Conservation (phyloP, 202 grass and related monocot genomes). For the Elaeis oleifera region DNA sequence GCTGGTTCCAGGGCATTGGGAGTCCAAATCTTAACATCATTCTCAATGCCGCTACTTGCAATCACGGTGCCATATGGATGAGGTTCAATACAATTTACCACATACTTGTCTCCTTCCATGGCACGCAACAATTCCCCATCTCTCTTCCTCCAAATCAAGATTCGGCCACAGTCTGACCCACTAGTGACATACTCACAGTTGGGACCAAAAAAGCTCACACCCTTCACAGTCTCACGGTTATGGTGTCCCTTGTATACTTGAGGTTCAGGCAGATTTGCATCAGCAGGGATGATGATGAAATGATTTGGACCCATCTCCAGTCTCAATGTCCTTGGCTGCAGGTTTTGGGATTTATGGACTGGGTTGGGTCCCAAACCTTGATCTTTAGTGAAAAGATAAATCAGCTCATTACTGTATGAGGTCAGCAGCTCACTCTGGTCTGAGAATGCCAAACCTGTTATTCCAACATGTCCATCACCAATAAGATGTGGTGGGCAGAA, state of each 20-base stretch:
- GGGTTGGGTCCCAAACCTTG: conserved; percentile 59
- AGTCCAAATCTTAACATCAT: conserved; percentile 82
- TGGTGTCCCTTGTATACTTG: conserved; percentile 53
- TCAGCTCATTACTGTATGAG: conserved; percentile 72
- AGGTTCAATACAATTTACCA: conserved; percentile 83
- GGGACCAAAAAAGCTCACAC: conserved; percentile 70
- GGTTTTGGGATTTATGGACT: conserved; percentile 23
- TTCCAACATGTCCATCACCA: conserved; percentile 36
- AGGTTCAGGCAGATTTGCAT: conserved; percentile 32
- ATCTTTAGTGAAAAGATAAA: conserved; percentile 81
- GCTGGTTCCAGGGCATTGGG: conserved; percentile 57
- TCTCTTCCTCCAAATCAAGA: conserved; percentile 92
- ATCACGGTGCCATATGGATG: conserved; percentile 56
- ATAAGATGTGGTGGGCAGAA: conserved; percentile 81
- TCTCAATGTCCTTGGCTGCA: conserved; percentile 13
- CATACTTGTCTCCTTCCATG: conserved; percentile 68
- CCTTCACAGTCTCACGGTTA: conserved; percentile 79
- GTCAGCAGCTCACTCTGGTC: conserved; percentile 62
- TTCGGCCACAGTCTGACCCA: conserved; percentile 75
- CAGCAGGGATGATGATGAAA: conserved; percentile 11
- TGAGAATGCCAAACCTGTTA: conserved; percentile 86
- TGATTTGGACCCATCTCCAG: conserved; percentile 27
- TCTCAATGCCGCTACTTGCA: conserved; percentile 80
- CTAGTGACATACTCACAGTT: conserved; percentile 83
- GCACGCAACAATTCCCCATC: conserved; percentile 56